A percentile compares a stretch with the other conserved stretches of the same genome.
phyloP scores from a whole-genome alignment of 495 filamentous ascomycete species.

The Pseudotulostoma volvatum region DNA sequence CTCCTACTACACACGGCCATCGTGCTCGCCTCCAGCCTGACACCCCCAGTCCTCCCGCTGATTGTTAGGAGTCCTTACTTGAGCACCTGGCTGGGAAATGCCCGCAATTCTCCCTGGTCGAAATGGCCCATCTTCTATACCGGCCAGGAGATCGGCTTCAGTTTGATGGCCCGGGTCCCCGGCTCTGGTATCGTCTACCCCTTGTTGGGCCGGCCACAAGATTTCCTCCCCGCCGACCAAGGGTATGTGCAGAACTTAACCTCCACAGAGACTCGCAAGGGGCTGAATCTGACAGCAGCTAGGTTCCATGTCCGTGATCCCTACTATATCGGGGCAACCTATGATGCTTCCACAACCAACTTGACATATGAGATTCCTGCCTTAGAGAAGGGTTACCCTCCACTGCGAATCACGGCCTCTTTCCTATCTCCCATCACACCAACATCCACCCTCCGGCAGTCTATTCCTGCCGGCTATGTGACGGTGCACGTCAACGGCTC shows the following conservation, averaged over 20 bases:
- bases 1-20: slow-evolving; percentile 21
- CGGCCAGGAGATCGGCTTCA: slow-evolving; percentile 69
- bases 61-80: slow-evolving; percentile 86
- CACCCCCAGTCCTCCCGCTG: slow-evolving; percentile 72
- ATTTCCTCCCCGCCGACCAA: slow-evolving; percentile 41
- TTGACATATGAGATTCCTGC: slow-evolving; percentile 56
- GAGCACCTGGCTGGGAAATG: slow-evolving; percentile 70
- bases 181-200: slow-evolving; percentile 61
- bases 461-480: slow-evolving; percentile 76
- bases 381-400: slow-evolving; percentile 16
- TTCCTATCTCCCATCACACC: slow-evolving; percentile 90
- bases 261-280: not conserved
- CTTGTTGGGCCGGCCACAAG: slow-evolving; percentile 72
- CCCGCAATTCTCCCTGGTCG: slow-evolving; percentile 70
- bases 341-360: slow-evolving; percentile 88
- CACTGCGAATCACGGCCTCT: slow-evolving; percentile 52
- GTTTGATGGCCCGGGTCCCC: slow-evolving; percentile 61
- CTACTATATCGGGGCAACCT: slow-evolving; percentile 59
- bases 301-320: slow-evolving; percentile 54
- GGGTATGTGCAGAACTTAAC: slow-evolving; percentile 25
- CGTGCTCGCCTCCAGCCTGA: slow-evolving; percentile 31
- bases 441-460: slow-evolving; percentile 78
- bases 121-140: slow-evolving; percentile 95
- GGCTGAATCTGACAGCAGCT: not conserved
- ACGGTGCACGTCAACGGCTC: slow-evolving; percentile 56